A percentile compares a stretch with the other conserved stretches of the same genome.
Conservation (phyloP, 441 rosid species). For the Adansonia gregorii region DNA sequence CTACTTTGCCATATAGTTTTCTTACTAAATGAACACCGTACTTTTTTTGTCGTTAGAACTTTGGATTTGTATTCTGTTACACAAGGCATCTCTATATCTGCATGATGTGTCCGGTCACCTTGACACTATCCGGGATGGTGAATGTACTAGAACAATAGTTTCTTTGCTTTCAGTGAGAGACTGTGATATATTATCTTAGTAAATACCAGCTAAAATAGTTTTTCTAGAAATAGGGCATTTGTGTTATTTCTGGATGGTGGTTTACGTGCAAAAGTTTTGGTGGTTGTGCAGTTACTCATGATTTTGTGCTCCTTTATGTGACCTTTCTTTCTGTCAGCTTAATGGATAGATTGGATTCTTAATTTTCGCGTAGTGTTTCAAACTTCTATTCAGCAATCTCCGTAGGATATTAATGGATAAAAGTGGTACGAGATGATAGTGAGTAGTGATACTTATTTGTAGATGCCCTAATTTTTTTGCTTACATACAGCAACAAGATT, state of each 20-base stretch:
- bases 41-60: not conserved
- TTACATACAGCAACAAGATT: conserved; percentile 67
- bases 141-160: not conserved
- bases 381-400: conserved; percentile 9
- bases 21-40: not conserved
- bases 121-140: not conserved
- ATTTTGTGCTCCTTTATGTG: conserved; percentile 3
- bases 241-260: not conserved
- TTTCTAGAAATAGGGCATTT: not conserved
- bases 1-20: not conserved
- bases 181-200: not conserved
- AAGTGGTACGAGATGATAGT: too few species aligned
- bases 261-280: not conserved
- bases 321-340: not conserved
- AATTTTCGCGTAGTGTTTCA: not conserved
- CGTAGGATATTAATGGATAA: not conserved
- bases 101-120: not conserved
- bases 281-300: not conserved
- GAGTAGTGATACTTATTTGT: not conserved
- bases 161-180: not conserved
- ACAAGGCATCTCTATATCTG: conserved; percentile 1
- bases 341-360: conserved; percentile 5
- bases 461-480: conserved; percentile 25
- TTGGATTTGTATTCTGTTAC: not conserved
- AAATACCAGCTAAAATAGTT: conserved; percentile 6